Conservation (phyloP, 2,329 filamentous ascomycete species). For the Botrytis elliptica region DNA sequence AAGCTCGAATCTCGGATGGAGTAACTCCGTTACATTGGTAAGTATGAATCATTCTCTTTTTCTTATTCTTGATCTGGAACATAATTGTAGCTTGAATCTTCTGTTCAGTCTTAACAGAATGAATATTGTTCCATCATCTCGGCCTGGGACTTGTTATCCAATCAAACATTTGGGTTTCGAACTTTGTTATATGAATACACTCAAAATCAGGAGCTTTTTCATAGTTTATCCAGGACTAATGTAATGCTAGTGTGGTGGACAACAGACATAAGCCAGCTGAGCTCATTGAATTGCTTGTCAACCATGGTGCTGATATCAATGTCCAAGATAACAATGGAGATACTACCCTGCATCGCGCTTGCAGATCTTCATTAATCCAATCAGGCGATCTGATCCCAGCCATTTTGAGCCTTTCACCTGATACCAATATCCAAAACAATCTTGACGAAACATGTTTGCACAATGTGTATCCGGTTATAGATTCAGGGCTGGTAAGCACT, state of each 20-base stretch:
- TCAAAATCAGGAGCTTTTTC: not conserved
- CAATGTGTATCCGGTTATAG: not conserved
- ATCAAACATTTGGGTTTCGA: not conserved
- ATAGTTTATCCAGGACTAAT: not conserved
- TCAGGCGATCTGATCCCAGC: fast-evolving
- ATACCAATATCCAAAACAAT: slow-evolving; percentile 9
- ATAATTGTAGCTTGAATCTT: not conserved
- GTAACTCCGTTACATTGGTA: slow-evolving; percentile 5
- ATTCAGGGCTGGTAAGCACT: not conserved
- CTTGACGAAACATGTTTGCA: slow-evolving; percentile 6
- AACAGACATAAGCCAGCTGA: not conserved
- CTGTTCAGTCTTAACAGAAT: not conserved
- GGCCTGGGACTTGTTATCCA: not conserved
- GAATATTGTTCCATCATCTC: not conserved
- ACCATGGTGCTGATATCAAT: slow-evolving; percentile 24
- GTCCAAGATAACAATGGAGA: slow-evolving; percentile 17
- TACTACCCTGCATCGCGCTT: slow-evolving; percentile 22
- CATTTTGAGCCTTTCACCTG: not conserved
- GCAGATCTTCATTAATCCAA: not conserved
- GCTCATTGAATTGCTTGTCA: slow-evolving; percentile 7
- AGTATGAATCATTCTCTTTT: not conserved
- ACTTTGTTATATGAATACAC: not conserved
- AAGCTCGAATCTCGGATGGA: not conserved
- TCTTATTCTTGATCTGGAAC: no score
- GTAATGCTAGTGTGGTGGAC: not conserved